These are phyloP conservation scores for Penicillium pulvis DNA, from an alignment of 495 filamentous ascomycete genomes.

Conservation along the genomic window DNA sequence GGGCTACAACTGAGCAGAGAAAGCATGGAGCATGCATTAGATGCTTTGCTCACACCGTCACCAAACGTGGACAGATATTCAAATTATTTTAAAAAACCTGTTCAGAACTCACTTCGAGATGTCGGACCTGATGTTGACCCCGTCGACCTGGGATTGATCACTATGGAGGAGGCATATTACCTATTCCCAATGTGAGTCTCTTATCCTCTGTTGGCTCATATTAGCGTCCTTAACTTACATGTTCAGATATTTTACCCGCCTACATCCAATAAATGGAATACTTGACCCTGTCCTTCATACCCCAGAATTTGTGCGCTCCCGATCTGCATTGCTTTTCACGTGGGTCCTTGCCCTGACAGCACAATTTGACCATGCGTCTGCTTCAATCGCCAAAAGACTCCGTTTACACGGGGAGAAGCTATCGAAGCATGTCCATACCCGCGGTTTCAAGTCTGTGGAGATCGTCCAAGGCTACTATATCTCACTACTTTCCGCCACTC, in stretches of 20 bases:
- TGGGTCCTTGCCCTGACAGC: constrained; percentile 63
- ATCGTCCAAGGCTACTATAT: constrained; percentile 51
- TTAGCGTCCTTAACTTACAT: background rate
- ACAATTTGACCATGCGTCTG: constrained; percentile 57
- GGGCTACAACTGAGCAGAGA: constrained; percentile 22
- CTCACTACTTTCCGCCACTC: constrained; percentile 28
- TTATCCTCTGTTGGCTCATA: background rate
- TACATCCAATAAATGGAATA: constrained; percentile 66
- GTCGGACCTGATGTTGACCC: constrained; percentile 61
- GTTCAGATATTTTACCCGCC: constrained; percentile 60
- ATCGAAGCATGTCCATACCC: constrained; percentile 56
- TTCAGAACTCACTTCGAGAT: constrained; percentile 33
- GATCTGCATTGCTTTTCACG: constrained; percentile 65
- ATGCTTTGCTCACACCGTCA: constrained; percentile 13
- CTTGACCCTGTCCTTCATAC: constrained; percentile 63
- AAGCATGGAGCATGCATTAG: constrained; percentile 20
- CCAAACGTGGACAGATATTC: constrained; percentile 9
- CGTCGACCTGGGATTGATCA: constrained; percentile 62
- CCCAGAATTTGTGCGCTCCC: constrained; percentile 57
- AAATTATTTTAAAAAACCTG: constrained; percentile 23
- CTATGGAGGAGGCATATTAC: constrained; percentile 52
- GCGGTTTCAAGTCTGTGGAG: constrained; percentile 63
- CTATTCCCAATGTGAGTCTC: constrained; percentile 58
- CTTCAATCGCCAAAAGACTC: constrained; percentile 57
- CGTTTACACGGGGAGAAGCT: constrained; percentile 61